A percentile compares a stretch with the other conserved stretches of the same genome.
phyloP scores from a whole-genome alignment of 78 protist genomes.

The Bodo saltans region DNA sequence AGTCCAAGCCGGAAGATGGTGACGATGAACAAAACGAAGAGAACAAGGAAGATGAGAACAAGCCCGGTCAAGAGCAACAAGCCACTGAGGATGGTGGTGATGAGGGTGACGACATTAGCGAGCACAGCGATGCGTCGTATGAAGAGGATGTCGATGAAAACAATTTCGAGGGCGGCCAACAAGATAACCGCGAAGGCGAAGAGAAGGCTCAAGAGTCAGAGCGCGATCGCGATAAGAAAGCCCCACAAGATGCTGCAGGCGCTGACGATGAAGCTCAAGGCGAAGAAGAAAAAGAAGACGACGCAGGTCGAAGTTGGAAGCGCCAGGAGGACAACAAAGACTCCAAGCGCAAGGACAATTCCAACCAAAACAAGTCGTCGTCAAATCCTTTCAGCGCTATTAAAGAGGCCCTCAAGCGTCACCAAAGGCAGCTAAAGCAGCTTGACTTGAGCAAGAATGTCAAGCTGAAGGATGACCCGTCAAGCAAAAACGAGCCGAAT shows the following conservation, averaged over 20 bases:
- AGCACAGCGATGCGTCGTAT: slow-evolving; percentile 46
- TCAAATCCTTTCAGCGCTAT: too few relatives aligned
- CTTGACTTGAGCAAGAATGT: too few relatives aligned
- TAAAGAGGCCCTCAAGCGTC: too few relatives aligned
- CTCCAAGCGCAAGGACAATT: slow-evolving; percentile 24
- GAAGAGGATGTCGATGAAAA: slow-evolving; percentile 39
- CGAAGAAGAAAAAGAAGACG: slow-evolving; percentile 1
- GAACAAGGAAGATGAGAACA: slow-evolving; percentile 34
- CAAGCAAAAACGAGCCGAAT: too few relatives aligned
- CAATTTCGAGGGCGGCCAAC: background rate
- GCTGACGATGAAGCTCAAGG: background rate
- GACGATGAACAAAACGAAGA: slow-evolving; percentile 10
- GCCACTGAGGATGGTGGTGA: slow-evolving; percentile 52
- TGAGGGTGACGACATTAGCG: slow-evolving; percentile 38
- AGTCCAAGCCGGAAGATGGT: too few relatives aligned
- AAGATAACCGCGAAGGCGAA: slow-evolving; percentile 23
- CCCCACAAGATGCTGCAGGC: slow-evolving; percentile 31
- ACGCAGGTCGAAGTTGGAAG: slow-evolving; percentile 3
- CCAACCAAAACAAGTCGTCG: slow-evolving; percentile 17
- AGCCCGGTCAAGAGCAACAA: slow-evolving; percentile 24
- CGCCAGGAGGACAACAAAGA: slow-evolving; percentile 25
- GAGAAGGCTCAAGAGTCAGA: background rate
- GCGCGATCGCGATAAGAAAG: slow-evolving; percentile 18
- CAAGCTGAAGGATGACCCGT: too few relatives aligned
- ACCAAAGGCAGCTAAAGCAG: too few relatives aligned